These are phyloP conservation scores for Farysia itapuensis DNA, from an alignment of 1,284 basidiomycete species.

Conservation along the genomic window DNA sequence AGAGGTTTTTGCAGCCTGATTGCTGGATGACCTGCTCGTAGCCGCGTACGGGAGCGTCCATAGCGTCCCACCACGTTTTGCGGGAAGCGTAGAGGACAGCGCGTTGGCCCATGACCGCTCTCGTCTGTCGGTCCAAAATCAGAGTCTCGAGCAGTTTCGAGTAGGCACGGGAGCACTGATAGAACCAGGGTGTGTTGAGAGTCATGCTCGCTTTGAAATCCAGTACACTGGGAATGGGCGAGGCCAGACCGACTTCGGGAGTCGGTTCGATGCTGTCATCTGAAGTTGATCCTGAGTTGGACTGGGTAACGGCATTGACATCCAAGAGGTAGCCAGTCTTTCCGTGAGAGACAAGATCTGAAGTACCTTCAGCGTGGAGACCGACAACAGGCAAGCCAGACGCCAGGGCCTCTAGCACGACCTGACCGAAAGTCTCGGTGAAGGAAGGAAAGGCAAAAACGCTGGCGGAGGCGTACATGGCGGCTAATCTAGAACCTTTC, in stretches of 20 bases:
- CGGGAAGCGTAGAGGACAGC: slow-evolving; percentile 61
- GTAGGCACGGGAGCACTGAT: slow-evolving; percentile 61
- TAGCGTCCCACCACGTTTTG: slow-evolving; percentile 66
- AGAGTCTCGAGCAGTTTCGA: slow-evolving; percentile 61
- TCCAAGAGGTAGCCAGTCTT: slow-evolving; percentile 62
- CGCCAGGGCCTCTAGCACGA: slow-evolving; percentile 66
- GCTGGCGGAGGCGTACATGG: slow-evolving; percentile 65
- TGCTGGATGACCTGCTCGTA: slow-evolving; percentile 61
- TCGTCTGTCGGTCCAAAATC: slow-evolving; percentile 57
- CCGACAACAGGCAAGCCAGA: slow-evolving; percentile 66
- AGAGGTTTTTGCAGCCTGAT: slow-evolving; percentile 35
- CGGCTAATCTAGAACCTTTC: slow-evolving; percentile 56
- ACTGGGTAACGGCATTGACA: slow-evolving; percentile 34
- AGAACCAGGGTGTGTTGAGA: slow-evolving; percentile 57
- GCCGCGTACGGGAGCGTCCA: slow-evolving; percentile 65
- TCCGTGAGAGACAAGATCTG: slow-evolving; percentile 64
- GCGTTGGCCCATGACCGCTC: slow-evolving; percentile 61
- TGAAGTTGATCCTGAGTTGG: background rate
- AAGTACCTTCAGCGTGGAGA: slow-evolving; percentile 66
- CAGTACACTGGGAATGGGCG: slow-evolving; percentile 36
- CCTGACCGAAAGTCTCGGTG: slow-evolving; percentile 67
- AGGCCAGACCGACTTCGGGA: slow-evolving; percentile 19
- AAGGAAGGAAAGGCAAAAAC: slow-evolving; percentile 66
- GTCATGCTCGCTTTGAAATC: slow-evolving; percentile 59
- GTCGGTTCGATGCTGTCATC: slow-evolving; percentile 8